phyloP scores from a whole-genome alignment of 805 yeast species.

The Kluyveromyces nonfermentans region DNA sequence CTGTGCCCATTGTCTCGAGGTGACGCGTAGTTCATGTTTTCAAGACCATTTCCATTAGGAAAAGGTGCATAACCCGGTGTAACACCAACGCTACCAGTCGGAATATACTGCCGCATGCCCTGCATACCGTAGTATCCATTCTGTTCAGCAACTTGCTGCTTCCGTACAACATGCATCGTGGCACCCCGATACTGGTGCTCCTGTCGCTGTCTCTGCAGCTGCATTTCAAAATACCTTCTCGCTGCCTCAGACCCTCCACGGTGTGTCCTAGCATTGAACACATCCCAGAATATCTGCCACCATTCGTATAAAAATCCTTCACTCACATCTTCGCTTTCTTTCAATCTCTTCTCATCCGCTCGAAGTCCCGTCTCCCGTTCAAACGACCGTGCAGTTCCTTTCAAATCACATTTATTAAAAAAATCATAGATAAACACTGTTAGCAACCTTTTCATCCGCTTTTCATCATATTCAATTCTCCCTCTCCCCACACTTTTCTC shows the following conservation, averaged over 20 bases:
- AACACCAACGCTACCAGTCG: not conserved
- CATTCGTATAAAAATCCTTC: conserved; percentile 84
- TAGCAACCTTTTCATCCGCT: conserved; percentile 41
- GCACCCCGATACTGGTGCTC: conserved; percentile 42
- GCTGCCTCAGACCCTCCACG: conserved; percentile 56
- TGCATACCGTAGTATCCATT: conserved; percentile 32
- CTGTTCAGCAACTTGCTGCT: conserved; percentile 34
- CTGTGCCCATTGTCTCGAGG: not conserved
- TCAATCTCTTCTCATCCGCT: conserved; percentile 13
- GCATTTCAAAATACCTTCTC: conserved; percentile 60
- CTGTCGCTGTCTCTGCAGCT: conserved; percentile 49
- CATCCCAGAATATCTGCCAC: conserved; percentile 97
- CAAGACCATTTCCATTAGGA: not conserved
- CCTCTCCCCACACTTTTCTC: not conserved
- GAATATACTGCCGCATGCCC: not conserved
- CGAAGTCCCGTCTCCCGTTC: conserved; percentile 63
- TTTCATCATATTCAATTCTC: not conserved
- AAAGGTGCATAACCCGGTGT: not conserved
- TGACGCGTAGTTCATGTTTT: not conserved
- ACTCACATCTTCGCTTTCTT: conserved; percentile 55
- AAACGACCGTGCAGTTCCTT: conserved; percentile 65
- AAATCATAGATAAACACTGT: conserved; percentile 86
- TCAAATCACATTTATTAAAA: conserved; percentile 60
- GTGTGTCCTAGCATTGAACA: conserved; percentile 70
- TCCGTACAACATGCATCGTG: conserved; percentile 36